Base-by-base conservation (phyloP, 75 land plant genomes). In the Pinus taeda region DNA sequence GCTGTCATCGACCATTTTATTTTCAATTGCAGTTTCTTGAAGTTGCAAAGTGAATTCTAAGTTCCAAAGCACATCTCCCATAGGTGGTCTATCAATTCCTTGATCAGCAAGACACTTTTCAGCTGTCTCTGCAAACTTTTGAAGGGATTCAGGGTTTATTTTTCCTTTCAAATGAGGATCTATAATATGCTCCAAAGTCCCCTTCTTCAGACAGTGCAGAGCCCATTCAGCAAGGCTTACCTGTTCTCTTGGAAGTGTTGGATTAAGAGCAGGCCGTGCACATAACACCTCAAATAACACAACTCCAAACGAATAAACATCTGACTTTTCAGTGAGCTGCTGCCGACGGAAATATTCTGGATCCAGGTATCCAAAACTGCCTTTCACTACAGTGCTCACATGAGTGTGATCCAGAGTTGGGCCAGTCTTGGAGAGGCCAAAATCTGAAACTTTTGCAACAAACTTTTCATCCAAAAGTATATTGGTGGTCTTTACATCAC, bases 41-140 rank as follows among this genome's bases (percentile, higher is more conserved):
- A 80, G 21, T 37, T 77, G 80, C 81, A 80, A 45, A 22, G 57
- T 12, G 57, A 59, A 74, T 33, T 82, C 84, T 17, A 82, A 26
- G 55, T 80, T 63, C 84, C 84, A 82, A 53, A 82, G 77, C 59
- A 82, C 84, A 73, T 82, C 84, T 42, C 84, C 84, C 75, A 82
- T 82, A 33, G 84, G 45, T 13, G 84, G 84, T 39, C 84, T 70
- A 20, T 79, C 83, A 36, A 13, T 74, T 15, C 84, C 84, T 57
- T 59, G 45, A 24, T 66, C 83, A 37, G 77, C 77, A 3, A 82
- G 53, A 74, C 84, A 82, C 49, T 80, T 80, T 69, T 82, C 83
- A 11, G 77, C 84, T 14, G 72, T 64, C 7, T 81, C 83, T 74
- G 84, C 84, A 63, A 81, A 82, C 76, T 63, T 82, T 21, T 66